Evolutionary conservation across 129 eudicot species (phyloP), one percentile per base, ranked within the genome.

Genomic region (Solidago caesia): DNA sequence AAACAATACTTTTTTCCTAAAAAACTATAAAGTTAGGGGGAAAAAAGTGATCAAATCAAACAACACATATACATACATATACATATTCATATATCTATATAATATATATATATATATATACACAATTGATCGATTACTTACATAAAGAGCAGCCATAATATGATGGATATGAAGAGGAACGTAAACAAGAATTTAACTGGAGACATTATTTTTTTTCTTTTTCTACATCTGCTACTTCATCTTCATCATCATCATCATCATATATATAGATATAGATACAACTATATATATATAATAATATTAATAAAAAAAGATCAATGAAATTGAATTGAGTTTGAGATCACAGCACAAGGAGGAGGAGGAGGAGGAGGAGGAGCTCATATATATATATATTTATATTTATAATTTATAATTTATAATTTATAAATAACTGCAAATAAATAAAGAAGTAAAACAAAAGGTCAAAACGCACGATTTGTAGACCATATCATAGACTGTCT

Each of bases 161-260:
- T 82, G 82, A 92, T 84, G 71, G 98, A 92, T 41, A 88, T 75
- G 75, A 87, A 84, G 45, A 92, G 80, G 83, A 92, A 92, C 73
- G 90, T 88, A 52, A 89, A 92, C 77, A 92, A 44, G 77, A 92
- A 92, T 46, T 86, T 89, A 73, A 86, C 96, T 83, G 98, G 98
- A 12, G 98, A 92, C 77, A 79, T 79, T 41, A 64, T 45, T 64
- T 12, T 8, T n/a, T 64, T 8, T 43, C 7, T n/a, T 7, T 4
- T 43, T 14, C 25, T 26, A 14, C 52, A 42, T 65, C 29, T 13
- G 2, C 6, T 29, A 62, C 15, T 65, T 51, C 27, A 44, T 44
- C 26, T 5, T 64, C 69, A n/a, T 42, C 39, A 59, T 59, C 64
- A n/a, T n/a, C 21, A 3, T 33, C n/a, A n/a, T n/a, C n/a, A 33